Conservation (phyloP, 2,329 filamentous ascomycete species). For the Colletotrichum brevisporum region DNA sequence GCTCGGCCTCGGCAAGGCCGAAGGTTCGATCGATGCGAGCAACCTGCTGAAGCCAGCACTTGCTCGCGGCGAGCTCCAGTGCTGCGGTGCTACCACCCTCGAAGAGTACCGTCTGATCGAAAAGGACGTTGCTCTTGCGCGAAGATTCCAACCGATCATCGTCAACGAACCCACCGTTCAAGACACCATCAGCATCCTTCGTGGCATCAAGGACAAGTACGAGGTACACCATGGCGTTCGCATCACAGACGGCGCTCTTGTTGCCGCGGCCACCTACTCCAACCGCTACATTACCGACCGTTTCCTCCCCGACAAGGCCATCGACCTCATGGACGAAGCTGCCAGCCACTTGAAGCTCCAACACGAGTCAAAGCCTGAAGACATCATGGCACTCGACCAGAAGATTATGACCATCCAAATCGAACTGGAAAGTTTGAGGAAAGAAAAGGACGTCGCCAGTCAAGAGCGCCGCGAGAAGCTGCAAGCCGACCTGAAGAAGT, state of each 20-base stretch:
- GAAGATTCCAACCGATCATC: constrained; percentile 93
- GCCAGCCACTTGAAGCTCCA: constrained; percentile 91
- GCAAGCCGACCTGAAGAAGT: constrained; percentile 80
- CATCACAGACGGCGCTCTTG: constrained; percentile 92
- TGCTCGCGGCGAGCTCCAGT: constrained; percentile 93
- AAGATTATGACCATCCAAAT: constrained; percentile 99
- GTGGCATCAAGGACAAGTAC: constrained; percentile 97
- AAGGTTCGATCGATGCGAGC: constrained; percentile 96
- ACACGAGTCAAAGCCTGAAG: constrained; percentile 96
- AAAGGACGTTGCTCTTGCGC: constrained; percentile 93
- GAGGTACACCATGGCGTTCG: constrained; percentile 97
- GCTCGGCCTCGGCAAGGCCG: constrained; percentile 92
- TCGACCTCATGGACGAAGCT: constrained; percentile 96
- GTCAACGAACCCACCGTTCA: constrained; percentile 93
- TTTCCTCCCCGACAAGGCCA: constrained; percentile 96
- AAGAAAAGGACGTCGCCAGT: constrained; percentile 92
- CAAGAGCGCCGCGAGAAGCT: constrained; percentile 90
- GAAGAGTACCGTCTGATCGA: constrained; percentile 95
- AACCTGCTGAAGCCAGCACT: constrained; percentile 94
- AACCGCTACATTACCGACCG: constrained; percentile 98
- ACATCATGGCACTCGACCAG: constrained; percentile 92
- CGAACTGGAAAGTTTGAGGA: constrained; percentile 92
- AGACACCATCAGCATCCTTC: constrained; percentile 94
- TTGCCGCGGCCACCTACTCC: constrained; percentile 91
- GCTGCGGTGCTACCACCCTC: constrained; percentile 93